Evolutionary conservation across 768 basidiomycete genomes (phyloP).

Genomic region (Lactarius indigo): DNA sequence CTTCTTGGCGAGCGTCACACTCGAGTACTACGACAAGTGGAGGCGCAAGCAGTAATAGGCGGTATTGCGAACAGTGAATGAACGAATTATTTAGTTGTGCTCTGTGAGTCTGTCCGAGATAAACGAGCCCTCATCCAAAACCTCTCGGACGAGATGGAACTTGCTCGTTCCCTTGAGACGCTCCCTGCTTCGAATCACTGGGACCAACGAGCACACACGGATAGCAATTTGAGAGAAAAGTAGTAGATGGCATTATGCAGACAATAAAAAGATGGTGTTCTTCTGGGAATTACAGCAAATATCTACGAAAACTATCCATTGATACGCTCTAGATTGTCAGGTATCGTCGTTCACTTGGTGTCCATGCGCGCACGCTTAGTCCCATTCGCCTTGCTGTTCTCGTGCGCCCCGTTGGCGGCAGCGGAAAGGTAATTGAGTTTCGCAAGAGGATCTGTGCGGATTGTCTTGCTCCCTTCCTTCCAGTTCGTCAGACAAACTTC

Average conservation of each 20-base stretch:
- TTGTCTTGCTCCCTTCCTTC: constrained; percentile 76
- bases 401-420: too few species aligned
- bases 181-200: too few species aligned
- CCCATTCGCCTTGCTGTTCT: too few species aligned
- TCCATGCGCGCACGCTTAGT: too few species aligned
- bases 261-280: not conserved
- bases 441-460: constrained; percentile 72
- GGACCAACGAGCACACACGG: too few species aligned
- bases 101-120: not conserved
- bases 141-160: not conserved
- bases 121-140: too few species aligned
- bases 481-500: constrained; percentile 94
- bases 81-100: not conserved
- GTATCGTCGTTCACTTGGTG: too few species aligned
- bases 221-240: not conserved
- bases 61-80: not conserved
- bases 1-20: constrained; percentile 82
- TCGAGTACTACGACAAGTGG: constrained; percentile 82
- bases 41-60: constrained; percentile 37
- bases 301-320: too few species aligned
- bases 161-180: too few species aligned
- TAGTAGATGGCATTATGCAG: not conserved
- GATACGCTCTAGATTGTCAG: too few species aligned
- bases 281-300: too few species aligned
- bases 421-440: constrained; percentile 70